Evolutionary conservation across 441 rosid species (phyloP).

Genomic region (Cnidoscolus chayamansa): DNA sequence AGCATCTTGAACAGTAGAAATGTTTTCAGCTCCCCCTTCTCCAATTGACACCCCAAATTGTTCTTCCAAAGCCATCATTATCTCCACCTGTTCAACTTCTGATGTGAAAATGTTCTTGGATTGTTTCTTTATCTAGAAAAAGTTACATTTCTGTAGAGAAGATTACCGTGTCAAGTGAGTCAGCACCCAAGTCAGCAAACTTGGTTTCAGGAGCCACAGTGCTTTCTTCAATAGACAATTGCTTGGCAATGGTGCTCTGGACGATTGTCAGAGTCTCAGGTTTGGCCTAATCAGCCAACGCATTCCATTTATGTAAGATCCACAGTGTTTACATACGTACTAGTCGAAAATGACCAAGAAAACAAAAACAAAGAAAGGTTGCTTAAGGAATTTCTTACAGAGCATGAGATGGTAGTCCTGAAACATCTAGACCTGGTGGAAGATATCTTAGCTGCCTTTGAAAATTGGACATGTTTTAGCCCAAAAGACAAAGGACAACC

Average conservation of each 20-base stretch:
- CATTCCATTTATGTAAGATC: background rate
- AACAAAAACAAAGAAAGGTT: background rate
- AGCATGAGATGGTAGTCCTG: conserved; percentile 43
- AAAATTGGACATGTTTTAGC: conserved; percentile 28
- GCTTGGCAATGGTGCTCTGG: conserved; percentile 60
- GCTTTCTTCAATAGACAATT: conserved; percentile 53
- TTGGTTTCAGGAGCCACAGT: conserved; percentile 53
- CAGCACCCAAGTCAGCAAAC: conserved; percentile 72
- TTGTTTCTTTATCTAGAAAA: background rate
- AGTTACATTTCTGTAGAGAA: background rate
- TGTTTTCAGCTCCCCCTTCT: conserved; percentile 59
- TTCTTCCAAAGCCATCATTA: conserved; percentile 72
- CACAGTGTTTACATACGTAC: background rate
- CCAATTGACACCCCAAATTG: conserved; percentile 56
- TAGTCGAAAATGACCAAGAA: too few relatives aligned
- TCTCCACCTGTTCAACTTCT: conserved; percentile 40
- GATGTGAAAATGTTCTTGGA: too few relatives aligned
- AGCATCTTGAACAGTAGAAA: conserved; percentile 57
- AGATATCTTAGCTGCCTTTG: conserved; percentile 26
- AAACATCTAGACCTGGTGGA: conserved; percentile 32
- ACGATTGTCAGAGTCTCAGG: conserved; percentile 52
- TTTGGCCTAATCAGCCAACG: conserved; percentile 32
- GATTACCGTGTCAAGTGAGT: conserved; percentile 62
- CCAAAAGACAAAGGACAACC: conserved; percentile 30
- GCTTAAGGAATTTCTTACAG: conserved; percentile 32